Base-by-base conservation (phyloP, 148 eudicot genomes). In the Pouteria glomerata region DNA sequence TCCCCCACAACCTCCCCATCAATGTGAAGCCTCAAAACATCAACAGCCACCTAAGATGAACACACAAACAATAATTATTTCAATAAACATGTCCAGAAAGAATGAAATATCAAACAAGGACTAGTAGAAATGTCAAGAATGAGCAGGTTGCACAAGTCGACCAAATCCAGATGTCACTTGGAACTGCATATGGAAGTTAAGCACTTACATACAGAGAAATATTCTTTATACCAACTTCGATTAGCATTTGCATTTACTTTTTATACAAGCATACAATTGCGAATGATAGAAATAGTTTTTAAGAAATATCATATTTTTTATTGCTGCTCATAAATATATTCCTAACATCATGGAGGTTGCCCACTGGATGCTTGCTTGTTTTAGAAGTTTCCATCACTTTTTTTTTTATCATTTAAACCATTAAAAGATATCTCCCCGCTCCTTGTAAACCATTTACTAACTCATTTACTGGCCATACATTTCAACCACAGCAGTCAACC, bases 1-100 rank as follows among this genome's bases (percentile, higher is more conserved):
- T 84, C 98, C 45, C 84, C 92, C 33, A 78, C 83, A 76, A 87
- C 65, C 74, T 82, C 85, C 57, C 98, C 94, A 82, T 85, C 76
- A 66, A 89, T 23, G 78, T 85, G 74, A 71, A 93, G 88, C 74
- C 84, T 84, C 68, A 84, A 34, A 68, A 75, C 52, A 82, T 82
- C 79, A 71, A 52, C 58, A 55, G 77, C 78, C 71, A 90, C 89
- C 98, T 93, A 74, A 41, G 53, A 74, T 69, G 51, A 75, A 33
- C 27, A 72, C 3, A 73, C 53, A 41, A 68, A 35, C 42, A 8
- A 68, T 47, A 50, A 65, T 34, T 11, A 30, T 34, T 55, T 31
- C 45, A 59, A n/a, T 29, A 19, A n/a, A 73, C 47, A 48, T 3
- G 18, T 35, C 30, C 27, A 68, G 34, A 62, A 47, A 59, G 15